A percentile compares a stretch with the other conserved stretches of the same genome.
phyloP scores from a whole-genome alignment of 106 monocot genomes.

The Phalaenopsis aphrodite region DNA sequence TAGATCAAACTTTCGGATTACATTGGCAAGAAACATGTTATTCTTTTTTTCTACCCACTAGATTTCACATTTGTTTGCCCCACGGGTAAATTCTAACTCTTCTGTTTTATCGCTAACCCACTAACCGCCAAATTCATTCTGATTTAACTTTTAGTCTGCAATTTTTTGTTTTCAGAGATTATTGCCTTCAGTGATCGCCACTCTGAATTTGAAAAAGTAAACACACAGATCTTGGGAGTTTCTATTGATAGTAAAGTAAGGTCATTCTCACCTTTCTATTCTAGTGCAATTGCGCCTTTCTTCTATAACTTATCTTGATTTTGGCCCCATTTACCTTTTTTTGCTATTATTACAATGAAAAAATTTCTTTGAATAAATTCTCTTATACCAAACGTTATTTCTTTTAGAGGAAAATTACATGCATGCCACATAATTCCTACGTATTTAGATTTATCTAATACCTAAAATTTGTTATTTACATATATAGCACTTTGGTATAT shows the following conservation, averaged over 20 bases:
- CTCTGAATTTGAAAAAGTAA: conserved; percentile 62
- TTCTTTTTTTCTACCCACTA: conserved; percentile 84
- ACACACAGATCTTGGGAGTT: conserved; percentile 75
- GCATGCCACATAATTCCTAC: no score
- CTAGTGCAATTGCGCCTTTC: no score
- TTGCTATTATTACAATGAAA: no score
- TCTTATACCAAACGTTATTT: no score
- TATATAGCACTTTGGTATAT: no score
- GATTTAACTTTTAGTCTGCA: neutral
- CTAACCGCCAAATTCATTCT: no score
- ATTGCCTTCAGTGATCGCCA: conserved; percentile 86
- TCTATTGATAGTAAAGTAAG: conserved; percentile 91
- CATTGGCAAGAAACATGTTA: conserved; percentile 87
- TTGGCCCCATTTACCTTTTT: no score
- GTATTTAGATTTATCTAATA: no score
- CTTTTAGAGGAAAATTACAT: no score
- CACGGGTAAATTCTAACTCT: conserved; percentile 33
- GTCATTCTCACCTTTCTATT: neutral
- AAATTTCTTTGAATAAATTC: no score
- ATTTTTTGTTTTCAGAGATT: conserved; percentile 40
- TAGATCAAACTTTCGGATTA: conserved; percentile 92
- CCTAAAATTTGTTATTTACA: no score
- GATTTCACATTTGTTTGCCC: conserved; percentile 95
- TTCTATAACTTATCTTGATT: no score
- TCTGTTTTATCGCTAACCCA: neutral